Evolutionary conservation across 257 asterid genomes (phyloP), one percentile per base, ranked within the genome.

Genomic region (Jacaranda mimosifolia): DNA sequence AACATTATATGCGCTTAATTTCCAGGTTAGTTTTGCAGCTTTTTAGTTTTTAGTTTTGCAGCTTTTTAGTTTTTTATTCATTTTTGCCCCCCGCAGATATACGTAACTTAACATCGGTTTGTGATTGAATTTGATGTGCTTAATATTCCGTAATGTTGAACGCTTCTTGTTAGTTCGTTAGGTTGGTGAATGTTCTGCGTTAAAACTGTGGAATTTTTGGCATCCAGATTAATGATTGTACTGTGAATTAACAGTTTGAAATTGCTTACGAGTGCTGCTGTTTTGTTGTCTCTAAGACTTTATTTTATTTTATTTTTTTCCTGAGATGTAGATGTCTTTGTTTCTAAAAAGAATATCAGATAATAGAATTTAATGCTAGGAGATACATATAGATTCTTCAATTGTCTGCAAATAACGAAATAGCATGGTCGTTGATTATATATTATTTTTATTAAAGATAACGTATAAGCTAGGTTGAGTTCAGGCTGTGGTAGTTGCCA

Each of bases 1-100:
- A 72, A 64, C 76, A 48, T 74, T 72, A 26, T 26, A 26, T 26
- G 32, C 42, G 42, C 26, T 58, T 56, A 15, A 64, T 72, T 81
- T 56, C 32, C 62, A 70, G 86, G 86, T 79, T 38, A 9, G 55
- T 78, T 52, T 59, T 48, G 10, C 40, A 7, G 48, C 36, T 32
- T 1, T 42, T 0, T 1, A 19, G 14, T 35, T 35, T 15, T 70
- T 36, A 9, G 18, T 18, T 18, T 35, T 48, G 10, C 40, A 7
- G 48, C 36, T 32, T 1, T 42, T 0, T 1, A 19, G 14, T 35
- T 35, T 15, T 70, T 36, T 18, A 12, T 35, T 9, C 21, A 10
- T 9, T 38, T 39, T 18, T 15, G 5, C 3, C 8, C 4, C 0
- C 32, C 32, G 32, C 32, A 26, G 0, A 7, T 13, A 12, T n/a